These are phyloP conservation scores for Arbutus unedo DNA, from an alignment of 148 eudicot genomes.

Conservation along the genomic window DNA sequence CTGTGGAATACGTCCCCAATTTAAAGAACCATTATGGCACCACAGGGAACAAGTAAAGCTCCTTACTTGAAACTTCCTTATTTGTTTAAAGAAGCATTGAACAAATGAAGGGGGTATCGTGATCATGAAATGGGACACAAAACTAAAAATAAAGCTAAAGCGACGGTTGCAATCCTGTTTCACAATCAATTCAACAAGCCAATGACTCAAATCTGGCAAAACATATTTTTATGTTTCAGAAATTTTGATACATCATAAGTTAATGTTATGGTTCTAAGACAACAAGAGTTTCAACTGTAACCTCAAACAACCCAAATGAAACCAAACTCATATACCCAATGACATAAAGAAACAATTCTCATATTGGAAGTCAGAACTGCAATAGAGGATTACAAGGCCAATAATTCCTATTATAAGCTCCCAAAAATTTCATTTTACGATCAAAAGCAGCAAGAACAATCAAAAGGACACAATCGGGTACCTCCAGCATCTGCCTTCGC, in stretches of 20 bases:
- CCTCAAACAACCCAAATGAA: neutral
- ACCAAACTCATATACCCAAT: neutral
- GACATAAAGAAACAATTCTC: neutral
- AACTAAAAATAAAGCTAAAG: neutral
- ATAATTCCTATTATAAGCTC: neutral
- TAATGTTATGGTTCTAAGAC: neutral
- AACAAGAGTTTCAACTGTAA: neutral
- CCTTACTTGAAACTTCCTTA: neutral
- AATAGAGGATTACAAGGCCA: neutral
- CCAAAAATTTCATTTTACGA: neutral
- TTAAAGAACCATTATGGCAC: neutral
- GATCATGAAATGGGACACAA: neutral
- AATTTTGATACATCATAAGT: neutral
- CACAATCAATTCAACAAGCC: neutral
- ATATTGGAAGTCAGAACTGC: neutral
- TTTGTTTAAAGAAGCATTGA: neutral
- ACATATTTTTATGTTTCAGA: neutral
- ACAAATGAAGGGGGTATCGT: neutral
- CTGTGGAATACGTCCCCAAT: neutral
- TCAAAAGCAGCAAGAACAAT: constrained; percentile 82
- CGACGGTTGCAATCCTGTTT: neutral
- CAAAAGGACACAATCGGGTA: constrained; percentile 72
- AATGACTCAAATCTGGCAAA: neutral
- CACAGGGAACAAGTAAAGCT: neutral
- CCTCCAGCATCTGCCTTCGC: constrained; percentile 61